Evolutionary conservation across 768 basidiomycete genomes (phyloP).

Genomic region (Dioszegia hungarica): DNA sequence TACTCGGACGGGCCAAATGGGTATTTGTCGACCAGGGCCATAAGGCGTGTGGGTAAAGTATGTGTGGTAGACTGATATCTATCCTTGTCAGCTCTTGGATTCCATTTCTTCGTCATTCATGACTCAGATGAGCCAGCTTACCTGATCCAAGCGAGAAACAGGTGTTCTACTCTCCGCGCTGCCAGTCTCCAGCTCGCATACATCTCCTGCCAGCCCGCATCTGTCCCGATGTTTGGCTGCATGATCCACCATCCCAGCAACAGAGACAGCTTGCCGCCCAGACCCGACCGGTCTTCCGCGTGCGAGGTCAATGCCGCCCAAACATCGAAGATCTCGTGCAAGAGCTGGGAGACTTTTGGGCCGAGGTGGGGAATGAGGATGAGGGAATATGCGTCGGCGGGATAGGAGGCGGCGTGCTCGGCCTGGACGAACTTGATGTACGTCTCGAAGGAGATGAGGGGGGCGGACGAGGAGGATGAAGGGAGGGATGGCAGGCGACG

Average conservation of each 20-base stretch:
- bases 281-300: constrained; percentile 19
- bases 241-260: constrained; percentile 32
- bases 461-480: background rate
- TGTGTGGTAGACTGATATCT: constrained; percentile 25
- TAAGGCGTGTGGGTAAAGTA: constrained; percentile 20
- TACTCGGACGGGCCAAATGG: constrained; percentile 18
- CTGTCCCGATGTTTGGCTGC: background rate
- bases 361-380: constrained; percentile 9
- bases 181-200: constrained; percentile 29
- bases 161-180: constrained; percentile 21
- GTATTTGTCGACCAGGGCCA: constrained; percentile 22
- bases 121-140: constrained; percentile 11
- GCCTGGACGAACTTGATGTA: constrained; percentile 26
- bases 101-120: too few relatives aligned
- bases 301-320: constrained; percentile 19
- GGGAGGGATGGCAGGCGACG: constrained; percentile 8
- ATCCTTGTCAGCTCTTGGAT: background rate
- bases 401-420: constrained; percentile 26
- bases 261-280: constrained; percentile 13
- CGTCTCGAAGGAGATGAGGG: constrained; percentile 4
- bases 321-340: constrained; percentile 30
- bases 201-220: constrained; percentile 16
- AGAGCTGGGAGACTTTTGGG: background rate
- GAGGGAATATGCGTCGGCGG: constrained; percentile 14
- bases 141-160: constrained; percentile 39